These are phyloP conservation scores for Vinca minor DNA, from an alignment of 257 asterid species.

Conservation along the genomic window DNA sequence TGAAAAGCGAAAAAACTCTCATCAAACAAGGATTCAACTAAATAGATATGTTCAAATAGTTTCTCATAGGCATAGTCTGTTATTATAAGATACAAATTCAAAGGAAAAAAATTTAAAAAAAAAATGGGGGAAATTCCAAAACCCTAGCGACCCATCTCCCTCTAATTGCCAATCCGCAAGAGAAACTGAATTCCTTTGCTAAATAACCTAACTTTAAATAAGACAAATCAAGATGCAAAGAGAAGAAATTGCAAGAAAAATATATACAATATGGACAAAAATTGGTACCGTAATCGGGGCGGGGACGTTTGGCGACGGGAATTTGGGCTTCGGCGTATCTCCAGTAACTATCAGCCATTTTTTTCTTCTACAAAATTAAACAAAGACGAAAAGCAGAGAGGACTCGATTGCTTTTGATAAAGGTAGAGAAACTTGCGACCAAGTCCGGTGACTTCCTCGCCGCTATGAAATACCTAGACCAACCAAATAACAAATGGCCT, in stretches of 20 bases:
- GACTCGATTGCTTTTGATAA: too few relatives aligned
- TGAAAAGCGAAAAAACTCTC: not conserved
- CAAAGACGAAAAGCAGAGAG: too few relatives aligned
- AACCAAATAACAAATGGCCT: too few relatives aligned
- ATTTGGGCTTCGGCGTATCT: slow-evolving; percentile 43
- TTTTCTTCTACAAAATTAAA: too few relatives aligned
- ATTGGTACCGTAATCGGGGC: slow-evolving; percentile 52
- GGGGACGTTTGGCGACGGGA: slow-evolving; percentile 57
- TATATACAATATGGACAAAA: not conserved
- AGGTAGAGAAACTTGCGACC: too few relatives aligned
- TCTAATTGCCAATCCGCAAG: not conserved
- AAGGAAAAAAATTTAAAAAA: not conserved
- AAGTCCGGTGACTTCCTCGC: too few relatives aligned
- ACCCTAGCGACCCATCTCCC: slow-evolving; percentile 3
- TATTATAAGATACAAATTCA: not conserved
- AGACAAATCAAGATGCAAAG: not conserved
- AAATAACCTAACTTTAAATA: not conserved
- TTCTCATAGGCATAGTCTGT: not conserved
- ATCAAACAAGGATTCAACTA: not conserved
- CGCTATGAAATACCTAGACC: too few relatives aligned
- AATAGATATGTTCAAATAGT: not conserved
- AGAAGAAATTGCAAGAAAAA: not conserved
- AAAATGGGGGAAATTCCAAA: not conserved
- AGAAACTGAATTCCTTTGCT: not conserved
- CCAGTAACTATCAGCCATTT: slow-evolving; percentile 77